Base-by-base conservation (phyloP, 2,329 filamentous ascomycete genomes). In the Cyanodermella asteris region DNA sequence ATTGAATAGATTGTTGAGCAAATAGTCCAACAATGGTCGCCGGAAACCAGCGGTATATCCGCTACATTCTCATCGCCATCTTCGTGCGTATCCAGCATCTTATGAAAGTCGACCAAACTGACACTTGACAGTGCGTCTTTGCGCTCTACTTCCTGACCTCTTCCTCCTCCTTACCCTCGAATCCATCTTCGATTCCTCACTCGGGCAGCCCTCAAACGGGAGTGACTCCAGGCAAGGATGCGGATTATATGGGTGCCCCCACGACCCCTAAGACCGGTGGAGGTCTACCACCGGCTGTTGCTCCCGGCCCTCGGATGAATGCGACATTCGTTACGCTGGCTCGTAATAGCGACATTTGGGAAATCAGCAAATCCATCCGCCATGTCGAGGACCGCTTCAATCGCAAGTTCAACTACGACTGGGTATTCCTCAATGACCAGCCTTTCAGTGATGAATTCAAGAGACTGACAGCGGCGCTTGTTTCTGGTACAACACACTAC, bases 301-400 rank as follows among this genome's bases (percentile, higher is more conserved):
- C 34, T 19, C 55, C 65, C 7, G 73, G 73, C 25, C 66, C 70
- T 31, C 75, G 78, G 41, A 78, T 91, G 62, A 97, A 97, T 51
- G 87, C 90, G 25, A 97, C 87, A 7, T 97, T 97, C 43, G 81
- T 97, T 26, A 91, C 82, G 13, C 65, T 97, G 32, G 87, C 87
- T 27, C 73, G 87, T 41, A 97, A 97, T 55, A 63, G 59, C 28
- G 87, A 97, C 44, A 56, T 94, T 15, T 97, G 87, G 87, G 87
- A 97, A 25, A 91, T 97, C 44, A 77, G 81, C 33, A 70, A 80
- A 42, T 93, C 82, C 8, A 97, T 97, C 44, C 78, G 87, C 28
- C 78, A 91, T 44, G 71, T 97, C 28, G 87, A 97, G 53, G 87
- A 97, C 50, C 77, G 87, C 44, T 97, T 97, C 68, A 97, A 97